Percentiles rank a stretch among this genome's conserved stretches.
Evolutionary conservation across 1,139 yeast species (phyloP).

Genomic region (Taphrina deformans): DNA sequence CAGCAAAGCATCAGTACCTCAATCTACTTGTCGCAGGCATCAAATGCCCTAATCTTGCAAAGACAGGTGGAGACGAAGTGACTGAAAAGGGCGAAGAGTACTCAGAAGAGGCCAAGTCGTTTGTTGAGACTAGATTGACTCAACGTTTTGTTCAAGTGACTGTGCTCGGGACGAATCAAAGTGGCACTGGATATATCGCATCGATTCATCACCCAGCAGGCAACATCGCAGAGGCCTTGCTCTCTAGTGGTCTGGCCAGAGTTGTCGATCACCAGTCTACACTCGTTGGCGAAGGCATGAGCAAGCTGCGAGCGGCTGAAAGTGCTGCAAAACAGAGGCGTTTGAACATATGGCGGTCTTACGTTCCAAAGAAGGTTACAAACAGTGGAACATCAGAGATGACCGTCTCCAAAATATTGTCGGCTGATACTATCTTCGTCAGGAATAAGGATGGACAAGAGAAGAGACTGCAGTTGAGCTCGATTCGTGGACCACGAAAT

Average conservation of each 20-base stretch:
- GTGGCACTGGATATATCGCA: slow-evolving; percentile 58
- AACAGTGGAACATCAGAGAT: slow-evolving; percentile 53
- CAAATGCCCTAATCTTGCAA: slow-evolving; percentile 67
- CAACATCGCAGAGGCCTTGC: slow-evolving; percentile 66
- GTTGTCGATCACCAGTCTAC: slow-evolving; percentile 81
- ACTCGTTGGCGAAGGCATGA: slow-evolving; percentile 67
- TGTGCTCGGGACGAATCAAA: slow-evolving; percentile 61
- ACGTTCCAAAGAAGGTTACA: slow-evolving; percentile 42
- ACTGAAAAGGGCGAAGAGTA: slow-evolving; percentile 49
- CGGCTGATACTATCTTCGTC: slow-evolving; percentile 58
- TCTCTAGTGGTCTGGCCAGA: slow-evolving; percentile 70
- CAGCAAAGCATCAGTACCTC: slow-evolving; percentile 51
- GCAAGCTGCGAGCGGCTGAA: slow-evolving; percentile 63
- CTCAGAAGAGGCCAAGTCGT: slow-evolving; percentile 67
- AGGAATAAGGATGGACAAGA: slow-evolving; percentile 35
- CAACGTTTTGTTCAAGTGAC: slow-evolving; percentile 62
- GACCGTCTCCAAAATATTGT: slow-evolving; percentile 59
- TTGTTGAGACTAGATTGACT: slow-evolving; percentile 66
- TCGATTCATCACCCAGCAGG: slow-evolving; percentile 65
- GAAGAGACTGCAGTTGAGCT: slow-evolving; percentile 41
- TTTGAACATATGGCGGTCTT: slow-evolving; percentile 61
- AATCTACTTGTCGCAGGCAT: slow-evolving; percentile 73
- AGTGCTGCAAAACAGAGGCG: slow-evolving; percentile 62
- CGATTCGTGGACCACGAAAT: slow-evolving; percentile 52
- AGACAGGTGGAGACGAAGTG: slow-evolving; percentile 43